Base-by-base conservation (phyloP, 495 filamentous ascomycete genomes). In the Xylaria acuta region DNA sequence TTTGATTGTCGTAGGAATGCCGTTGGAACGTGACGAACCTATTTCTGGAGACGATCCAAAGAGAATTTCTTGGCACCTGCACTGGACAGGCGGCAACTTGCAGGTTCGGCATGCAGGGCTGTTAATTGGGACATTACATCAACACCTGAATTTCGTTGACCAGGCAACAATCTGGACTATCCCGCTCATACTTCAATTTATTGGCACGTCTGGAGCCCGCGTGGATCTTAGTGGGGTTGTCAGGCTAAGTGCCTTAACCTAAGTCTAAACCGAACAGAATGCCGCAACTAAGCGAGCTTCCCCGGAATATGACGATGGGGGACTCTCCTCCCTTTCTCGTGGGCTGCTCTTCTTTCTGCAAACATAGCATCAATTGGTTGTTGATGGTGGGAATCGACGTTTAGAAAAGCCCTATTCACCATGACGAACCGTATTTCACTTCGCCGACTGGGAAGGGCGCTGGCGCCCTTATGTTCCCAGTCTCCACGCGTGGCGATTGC, bases 121-220 rank as follows among this genome's bases (percentile, higher is more conserved):
- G 12, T 41, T 8, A 45, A 32, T 59, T 41, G 40, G 27, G 47
- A 38, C 45, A 56, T 71, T 45, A 54, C 69, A 73, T 75, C 67
- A 75, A 80, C 69, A 77, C 47, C 67, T 67, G 40, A 58, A 40
- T 70, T 75, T 63, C 72, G 83, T 84, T 83, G 81, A 71, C 80
- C 47, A 73, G 81, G 77, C 81, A 85, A 85, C 83, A 70, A 74
- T 76, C 69, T 38, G 16, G n/a, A 49, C 25, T n/a, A n/a, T 71
- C 18, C n/a, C 22, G 1, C 1, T 34, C 0, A n/a, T 36, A 36
- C 27, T 30, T 18, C 12, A 56, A 32, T 30, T 62, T 62, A n/a
- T 40, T 36, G 30, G 43, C 0, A 20, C 43, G 5, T n/a, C 20
- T 51, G 7, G 9, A 22, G 36, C n/a, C 34, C 59, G 22, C 58